Percentiles rank a stretch among this genome's conserved stretches.
Conservation (phyloP, 2,329 filamentous ascomycete species). For the Emergomyces africanus region DNA sequence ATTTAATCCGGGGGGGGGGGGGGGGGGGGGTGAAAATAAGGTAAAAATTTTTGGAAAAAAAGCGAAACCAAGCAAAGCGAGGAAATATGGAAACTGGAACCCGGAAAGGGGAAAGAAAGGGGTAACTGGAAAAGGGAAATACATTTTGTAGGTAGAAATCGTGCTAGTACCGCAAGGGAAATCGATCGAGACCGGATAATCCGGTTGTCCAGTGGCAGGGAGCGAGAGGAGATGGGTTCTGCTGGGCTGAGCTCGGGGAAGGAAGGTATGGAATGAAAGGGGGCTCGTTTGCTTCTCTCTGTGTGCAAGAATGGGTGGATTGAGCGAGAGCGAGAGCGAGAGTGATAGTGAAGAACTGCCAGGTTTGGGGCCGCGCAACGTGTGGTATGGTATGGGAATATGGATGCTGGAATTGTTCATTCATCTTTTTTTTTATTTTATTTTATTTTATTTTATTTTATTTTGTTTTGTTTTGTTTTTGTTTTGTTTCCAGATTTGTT, state of each 20-base stretch:
- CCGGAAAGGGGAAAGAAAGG: not conserved
- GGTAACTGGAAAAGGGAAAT: not conserved
- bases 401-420: not conserved
- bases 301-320: not conserved
- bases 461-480: not conserved
- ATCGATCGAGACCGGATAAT: not conserved
- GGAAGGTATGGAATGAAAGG: not conserved
- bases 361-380: not conserved
- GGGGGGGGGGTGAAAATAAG: not conserved
- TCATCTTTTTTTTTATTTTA: not conserved
- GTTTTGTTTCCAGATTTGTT: not conserved
- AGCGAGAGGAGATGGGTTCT: not conserved
- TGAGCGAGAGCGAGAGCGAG: not conserved
- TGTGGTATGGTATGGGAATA: not conserved
- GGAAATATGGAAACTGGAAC: too few relatives aligned
- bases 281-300: too few relatives aligned
- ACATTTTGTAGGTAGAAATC: not conserved
- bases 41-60: not conserved
- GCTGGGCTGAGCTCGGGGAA: not conserved
- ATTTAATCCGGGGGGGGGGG: too few relatives aligned
- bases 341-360: too few relatives aligned
- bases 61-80: not conserved
- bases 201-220: not conserved
- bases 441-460: not conserved
- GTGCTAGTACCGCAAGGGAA: not conserved